phyloP scores from a whole-genome alignment of 2,329 filamentous ascomycete genomes.

The Parascedosporium putredinis region DNA sequence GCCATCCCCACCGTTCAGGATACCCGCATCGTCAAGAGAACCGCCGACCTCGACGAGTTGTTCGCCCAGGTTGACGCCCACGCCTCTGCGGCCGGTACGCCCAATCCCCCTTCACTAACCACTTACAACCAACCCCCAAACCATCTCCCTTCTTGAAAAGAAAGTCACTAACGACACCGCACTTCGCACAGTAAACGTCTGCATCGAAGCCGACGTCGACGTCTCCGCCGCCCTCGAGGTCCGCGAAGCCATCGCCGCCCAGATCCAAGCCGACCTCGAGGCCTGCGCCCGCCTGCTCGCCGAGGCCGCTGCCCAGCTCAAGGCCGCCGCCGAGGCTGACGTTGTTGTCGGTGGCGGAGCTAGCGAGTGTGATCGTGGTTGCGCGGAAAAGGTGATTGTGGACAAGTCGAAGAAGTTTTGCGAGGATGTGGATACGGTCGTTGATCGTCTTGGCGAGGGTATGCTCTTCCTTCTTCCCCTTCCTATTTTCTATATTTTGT shows the following conservation, averaged over 20 bases:
- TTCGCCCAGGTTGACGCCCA: constrained; percentile 7
- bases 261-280: constrained; percentile 4
- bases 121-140: no score
- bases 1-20: background rate
- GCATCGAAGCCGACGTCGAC: constrained; percentile 3
- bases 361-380: background rate
- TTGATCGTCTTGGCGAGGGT: constrained; percentile 5
- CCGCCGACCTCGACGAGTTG: constrained; percentile 5
- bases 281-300: constrained; percentile 6
- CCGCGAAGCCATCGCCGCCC: constrained; percentile 3
- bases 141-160: background rate
- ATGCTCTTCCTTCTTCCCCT: background rate
- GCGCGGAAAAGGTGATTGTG: background rate
- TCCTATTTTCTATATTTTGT: background rate
- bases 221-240: constrained; percentile 1
- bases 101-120: background rate
- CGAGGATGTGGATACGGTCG: background rate
- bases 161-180: no score
- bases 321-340: background rate
- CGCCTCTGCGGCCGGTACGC: constrained; percentile 3
- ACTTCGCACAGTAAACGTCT: background rate
- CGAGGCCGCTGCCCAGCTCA: constrained; percentile 2
- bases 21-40: constrained; percentile 1
- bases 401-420: constrained; percentile 5
- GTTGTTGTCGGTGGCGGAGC: background rate